These are phyloP conservation scores for Adansonia madagascariensis DNA, from an alignment of 441 rosid genomes.

Conservation along the genomic window DNA sequence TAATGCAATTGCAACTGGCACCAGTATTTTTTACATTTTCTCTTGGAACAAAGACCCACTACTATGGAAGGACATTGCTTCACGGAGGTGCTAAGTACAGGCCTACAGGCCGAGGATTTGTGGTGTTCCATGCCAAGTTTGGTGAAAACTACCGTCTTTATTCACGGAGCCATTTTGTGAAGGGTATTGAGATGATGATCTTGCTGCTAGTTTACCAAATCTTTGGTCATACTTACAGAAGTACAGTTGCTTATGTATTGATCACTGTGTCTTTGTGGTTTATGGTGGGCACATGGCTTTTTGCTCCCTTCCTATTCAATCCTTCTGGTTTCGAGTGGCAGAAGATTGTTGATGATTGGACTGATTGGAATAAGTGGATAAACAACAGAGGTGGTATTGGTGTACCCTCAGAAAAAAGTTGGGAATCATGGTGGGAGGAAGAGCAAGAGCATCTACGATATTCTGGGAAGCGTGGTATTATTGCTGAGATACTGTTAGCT, in stretches of 20 bases:
- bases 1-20: slow-evolving; percentile 97
- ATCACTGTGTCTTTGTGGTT: slow-evolving; percentile 98
- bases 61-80: slow-evolving; percentile 90
- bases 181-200: slow-evolving; percentile 95
- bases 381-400: slow-evolving; percentile 92
- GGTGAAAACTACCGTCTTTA: slow-evolving; percentile 94
- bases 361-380: slow-evolving; percentile 99
- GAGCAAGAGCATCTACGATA: slow-evolving; percentile 92
- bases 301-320: slow-evolving; percentile 97
- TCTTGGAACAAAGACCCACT: slow-evolving; percentile 97
- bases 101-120: slow-evolving; percentile 96
- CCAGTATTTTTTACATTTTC: slow-evolving; percentile 98
- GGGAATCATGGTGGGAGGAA: slow-evolving; percentile 99
- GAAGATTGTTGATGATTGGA: slow-evolving; percentile 98
- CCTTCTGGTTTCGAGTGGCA: slow-evolving; percentile 99
- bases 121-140: slow-evolving; percentile 96
- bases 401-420: slow-evolving; percentile 90
- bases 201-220: slow-evolving; percentile 87
- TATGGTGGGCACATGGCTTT: slow-evolving; percentile 99
- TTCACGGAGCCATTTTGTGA: slow-evolving; percentile 97
- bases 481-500: slow-evolving; percentile 84
- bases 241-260: slow-evolving; percentile 79
- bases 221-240: slow-evolving; percentile 83
- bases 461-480: slow-evolving; percentile 92
- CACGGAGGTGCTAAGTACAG: slow-evolving; percentile 99